phyloP scores from a whole-genome alignment of 2,329 filamentous ascomycete genomes.

The Aspergillus quadrilineatus region DNA sequence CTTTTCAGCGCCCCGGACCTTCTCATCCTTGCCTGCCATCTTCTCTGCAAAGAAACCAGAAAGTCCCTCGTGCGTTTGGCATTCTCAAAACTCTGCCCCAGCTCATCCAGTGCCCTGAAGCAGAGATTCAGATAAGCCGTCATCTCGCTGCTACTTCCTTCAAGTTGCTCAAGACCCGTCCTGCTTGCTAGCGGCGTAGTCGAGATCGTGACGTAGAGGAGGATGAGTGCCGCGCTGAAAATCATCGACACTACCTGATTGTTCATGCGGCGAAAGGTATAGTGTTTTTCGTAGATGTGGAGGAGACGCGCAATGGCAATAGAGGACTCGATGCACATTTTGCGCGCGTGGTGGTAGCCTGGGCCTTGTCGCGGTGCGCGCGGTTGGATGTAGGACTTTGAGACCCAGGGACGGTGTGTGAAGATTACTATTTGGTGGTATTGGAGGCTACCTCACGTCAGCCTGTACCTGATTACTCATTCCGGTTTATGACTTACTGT shows the following conservation, averaged over 20 bases:
- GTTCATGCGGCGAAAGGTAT: conserved; percentile 46
- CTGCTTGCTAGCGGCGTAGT: conserved; percentile 28
- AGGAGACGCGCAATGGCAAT: conserved; percentile 43
- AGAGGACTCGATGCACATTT: conserved; percentile 45
- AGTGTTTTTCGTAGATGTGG: conserved; percentile 42
- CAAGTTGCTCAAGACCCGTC: conserved; percentile 20
- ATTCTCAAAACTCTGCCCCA: conserved; percentile 42
- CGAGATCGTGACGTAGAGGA: conserved; percentile 40
- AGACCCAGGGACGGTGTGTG: conserved; percentile 47
- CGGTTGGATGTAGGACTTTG: conserved; percentile 44
- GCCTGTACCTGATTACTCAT: background rate
- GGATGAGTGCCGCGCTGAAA: conserved; percentile 45
- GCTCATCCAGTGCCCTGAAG: conserved; percentile 44
- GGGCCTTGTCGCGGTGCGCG: conserved; percentile 42
- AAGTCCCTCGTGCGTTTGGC: conserved; percentile 43
- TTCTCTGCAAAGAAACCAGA: conserved; percentile 38
- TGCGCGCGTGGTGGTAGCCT: conserved; percentile 45
- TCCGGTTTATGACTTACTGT: conserved; percentile 28
- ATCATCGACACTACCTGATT: conserved; percentile 47
- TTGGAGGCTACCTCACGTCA: conserved; percentile 35
- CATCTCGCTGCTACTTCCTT: conserved; percentile 32
- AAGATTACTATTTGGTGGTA: conserved; percentile 48
- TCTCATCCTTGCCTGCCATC: conserved; percentile 36
- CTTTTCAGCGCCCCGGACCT: conserved; percentile 13
- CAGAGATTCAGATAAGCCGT: conserved; percentile 41